Base-by-base conservation (phyloP, 768 basidiomycete species). In the Mycena kentingensis region DNA sequence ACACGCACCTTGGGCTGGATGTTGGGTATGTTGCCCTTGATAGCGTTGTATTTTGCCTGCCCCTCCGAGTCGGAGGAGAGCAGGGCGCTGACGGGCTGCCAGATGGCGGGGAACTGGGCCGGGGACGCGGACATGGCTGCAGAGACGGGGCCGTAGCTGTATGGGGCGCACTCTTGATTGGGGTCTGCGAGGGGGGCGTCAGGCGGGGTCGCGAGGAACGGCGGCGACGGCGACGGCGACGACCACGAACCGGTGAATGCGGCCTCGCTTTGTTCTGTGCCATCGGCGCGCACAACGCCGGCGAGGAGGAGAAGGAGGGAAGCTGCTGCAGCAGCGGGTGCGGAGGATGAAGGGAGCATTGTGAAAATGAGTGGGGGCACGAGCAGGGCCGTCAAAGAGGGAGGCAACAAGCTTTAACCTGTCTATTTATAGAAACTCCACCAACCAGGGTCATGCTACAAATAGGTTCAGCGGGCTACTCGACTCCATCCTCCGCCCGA, bases 21-120 rank as follows among this genome's bases (percentile, higher is more conserved):
- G 46, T 80, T 75, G 21, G 83, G 83, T 42, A 84, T 69, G 29
- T 55, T 69, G 1, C 61, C 46, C 22, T 67, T 60, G 22, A 85
- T 80, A 29, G 68, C 67, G 5, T 67, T 58, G 72, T 76, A 84
- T 52, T 73, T 73, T 6, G 65, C 62, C 37, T 65, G 66, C 0
- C 77, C 82, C n/a, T 68, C 71, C 19, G 63, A 61, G 54, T 82
- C 81, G 18, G 53, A 69, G 2, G 69, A 26, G 3, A 82, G 25
- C 55, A 83, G 77, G 2, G 13, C 25, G 1, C 58, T 61, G 2
- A 80, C 79, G 0, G 66, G 58, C n/a, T 69, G 57, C 78, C 79
- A 80, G 21, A 75, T 62, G 5, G 70, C 6, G 2, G 82, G 81
- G 61, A 80, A 82, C 2, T 70, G 6, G 11, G 41, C 22, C 1